Percentiles rank a stretch among this genome's conserved stretches.
These are phyloP conservation scores for Phlegmacium glaucopus DNA, from an alignment of 768 basidiomycete genomes.

Conservation along the genomic window DNA sequence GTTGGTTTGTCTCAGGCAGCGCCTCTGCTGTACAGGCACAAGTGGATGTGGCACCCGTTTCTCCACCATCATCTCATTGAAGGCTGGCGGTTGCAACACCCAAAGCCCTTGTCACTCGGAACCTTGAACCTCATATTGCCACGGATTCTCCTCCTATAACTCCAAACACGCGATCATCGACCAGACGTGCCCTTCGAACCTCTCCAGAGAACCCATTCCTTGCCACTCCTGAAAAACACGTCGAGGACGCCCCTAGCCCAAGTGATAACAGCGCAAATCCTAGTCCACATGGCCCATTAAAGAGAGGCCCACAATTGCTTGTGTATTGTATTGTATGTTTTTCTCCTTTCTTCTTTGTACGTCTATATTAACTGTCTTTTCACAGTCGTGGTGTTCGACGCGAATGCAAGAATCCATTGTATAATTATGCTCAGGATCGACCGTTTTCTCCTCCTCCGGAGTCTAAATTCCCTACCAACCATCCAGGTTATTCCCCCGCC, in stretches of 20 bases:
- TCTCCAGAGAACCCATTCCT: too few species aligned
- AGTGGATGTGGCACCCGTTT: too few species aligned
- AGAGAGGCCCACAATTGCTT: constrained; percentile 63
- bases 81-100: too few species aligned
- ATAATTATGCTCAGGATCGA: constrained; percentile 39
- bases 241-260: too few species aligned
- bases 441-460: constrained; percentile 41
- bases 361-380: neutral
- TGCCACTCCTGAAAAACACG: too few species aligned
- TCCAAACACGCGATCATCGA: constrained; percentile 25
- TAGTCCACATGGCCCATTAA: constrained; percentile 37
- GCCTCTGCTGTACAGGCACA: too few species aligned
- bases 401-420: constrained; percentile 67
- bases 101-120: constrained; percentile 1
- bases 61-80: too few species aligned
- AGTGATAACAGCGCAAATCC: constrained; percentile 18
- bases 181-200: too few species aligned
- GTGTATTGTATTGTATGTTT: constrained; percentile 77
- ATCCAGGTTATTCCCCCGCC: constrained; percentile 64
- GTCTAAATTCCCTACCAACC: constrained; percentile 53
- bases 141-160: constrained; percentile 38
- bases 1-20: too few species aligned
- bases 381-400: constrained; percentile 72
- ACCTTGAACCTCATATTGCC: neutral
- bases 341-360: constrained; percentile 26